A percentile compares a stretch with the other conserved stretches of the same genome.
Evolutionary conservation across 441 rosid species (phyloP).

Genomic region (Populus hybrid): DNA sequence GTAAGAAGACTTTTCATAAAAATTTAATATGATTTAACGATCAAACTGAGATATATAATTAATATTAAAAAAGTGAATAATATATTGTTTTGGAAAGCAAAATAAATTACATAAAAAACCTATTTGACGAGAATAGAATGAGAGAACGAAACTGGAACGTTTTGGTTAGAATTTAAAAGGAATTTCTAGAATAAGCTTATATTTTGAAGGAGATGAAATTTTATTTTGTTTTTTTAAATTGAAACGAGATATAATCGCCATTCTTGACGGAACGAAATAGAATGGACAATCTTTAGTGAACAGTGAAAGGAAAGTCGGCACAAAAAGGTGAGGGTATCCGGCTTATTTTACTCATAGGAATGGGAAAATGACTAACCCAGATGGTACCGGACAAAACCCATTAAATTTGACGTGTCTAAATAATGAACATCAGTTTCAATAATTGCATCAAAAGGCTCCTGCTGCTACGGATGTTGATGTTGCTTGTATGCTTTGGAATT

Average conservation of each 20-base stretch:
- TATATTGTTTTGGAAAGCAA: fast-evolving
- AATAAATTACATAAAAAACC: no score
- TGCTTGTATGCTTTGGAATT: not conserved
- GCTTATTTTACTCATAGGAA: not conserved
- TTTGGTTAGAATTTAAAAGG: no score
- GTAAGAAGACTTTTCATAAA: no score
- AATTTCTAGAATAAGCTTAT: fast-evolving
- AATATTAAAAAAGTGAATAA: no score
- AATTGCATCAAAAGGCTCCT: not conserved
- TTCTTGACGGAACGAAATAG: no score
- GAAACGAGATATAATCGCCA: no score
- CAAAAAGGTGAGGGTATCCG: not conserved
- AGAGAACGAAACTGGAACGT: fast-evolving
- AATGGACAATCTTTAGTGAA: no score
- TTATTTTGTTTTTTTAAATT: no score
- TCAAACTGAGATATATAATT: fast-evolving
- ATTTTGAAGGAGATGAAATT: no score
- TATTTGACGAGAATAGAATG: fast-evolving
- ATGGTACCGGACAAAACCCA: no score
- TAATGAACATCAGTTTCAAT: not conserved
- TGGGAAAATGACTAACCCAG: not conserved
- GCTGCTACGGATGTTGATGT: no score
- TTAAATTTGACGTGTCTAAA: not conserved
- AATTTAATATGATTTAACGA: no score
- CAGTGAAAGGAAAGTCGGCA: not conserved